Evolutionary conservation across 1,284 basidiomycete species (phyloP).

Genomic region (Trametes hirsuta): DNA sequence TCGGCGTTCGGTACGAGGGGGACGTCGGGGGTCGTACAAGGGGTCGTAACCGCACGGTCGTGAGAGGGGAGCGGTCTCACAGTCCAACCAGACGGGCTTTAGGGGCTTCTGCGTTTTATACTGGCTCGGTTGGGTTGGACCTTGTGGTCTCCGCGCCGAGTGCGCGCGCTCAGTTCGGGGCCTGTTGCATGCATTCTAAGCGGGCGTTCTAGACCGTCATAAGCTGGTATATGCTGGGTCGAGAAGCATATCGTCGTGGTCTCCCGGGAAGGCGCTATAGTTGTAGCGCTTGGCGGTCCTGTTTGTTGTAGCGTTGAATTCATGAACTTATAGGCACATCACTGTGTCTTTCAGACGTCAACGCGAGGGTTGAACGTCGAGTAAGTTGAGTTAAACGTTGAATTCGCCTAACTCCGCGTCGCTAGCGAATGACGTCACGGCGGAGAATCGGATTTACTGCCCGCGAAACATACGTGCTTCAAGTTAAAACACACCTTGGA

Average conservation of each 20-base stretch:
- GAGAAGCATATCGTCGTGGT: not conserved
- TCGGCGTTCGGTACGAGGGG: not conserved
- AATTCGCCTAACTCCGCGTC: no score
- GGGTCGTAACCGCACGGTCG: slow-evolving; percentile 13
- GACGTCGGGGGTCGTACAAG: slow-evolving; percentile 18
- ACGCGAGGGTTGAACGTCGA: no score
- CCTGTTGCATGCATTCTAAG: not conserved
- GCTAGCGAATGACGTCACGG: no score
- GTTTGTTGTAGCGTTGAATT: no score
- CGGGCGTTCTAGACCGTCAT: not conserved
- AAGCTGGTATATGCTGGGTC: no score
- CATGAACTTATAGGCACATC: no score
- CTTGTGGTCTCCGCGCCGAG: slow-evolving; percentile 6
- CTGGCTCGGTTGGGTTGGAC: not conserved
- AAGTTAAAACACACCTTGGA: no score
- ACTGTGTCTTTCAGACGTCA: no score
- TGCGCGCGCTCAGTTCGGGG: slow-evolving; percentile 9
- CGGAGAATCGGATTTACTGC: no score
- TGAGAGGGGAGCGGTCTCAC: slow-evolving; percentile 14
- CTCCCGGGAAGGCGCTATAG: not conserved
- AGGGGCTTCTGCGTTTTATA: slow-evolving; percentile 8
- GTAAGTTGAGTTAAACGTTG: no score
- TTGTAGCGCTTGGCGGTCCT: no score
- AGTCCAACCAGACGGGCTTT: not conserved
- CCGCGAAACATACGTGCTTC: no score